Conservation (phyloP, 164 flowering plant genomes). For the Magnolia sinica region DNA sequence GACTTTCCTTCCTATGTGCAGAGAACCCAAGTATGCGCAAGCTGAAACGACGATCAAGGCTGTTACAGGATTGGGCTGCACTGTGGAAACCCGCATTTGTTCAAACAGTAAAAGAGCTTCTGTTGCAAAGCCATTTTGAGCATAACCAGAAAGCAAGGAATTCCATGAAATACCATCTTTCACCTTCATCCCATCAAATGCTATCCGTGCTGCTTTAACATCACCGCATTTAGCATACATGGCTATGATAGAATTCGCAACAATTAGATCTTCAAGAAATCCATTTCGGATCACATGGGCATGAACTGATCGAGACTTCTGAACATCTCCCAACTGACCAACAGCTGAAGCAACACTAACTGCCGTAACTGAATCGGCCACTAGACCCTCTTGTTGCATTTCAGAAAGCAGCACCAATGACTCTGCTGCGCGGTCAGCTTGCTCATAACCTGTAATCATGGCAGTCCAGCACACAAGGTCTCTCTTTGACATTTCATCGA, state of each 20-base stretch:
- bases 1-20: slow-evolving; percentile 32
- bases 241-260: slow-evolving; percentile 35
- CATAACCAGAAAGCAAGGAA: slow-evolving; percentile 40
- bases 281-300: slow-evolving; percentile 27
- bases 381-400: slow-evolving; percentile 36
- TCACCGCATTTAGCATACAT: slow-evolving; percentile 38
- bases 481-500: slow-evolving; percentile 37
- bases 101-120: slow-evolving; percentile 41
- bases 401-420: slow-evolving; percentile 27
- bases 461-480: slow-evolving; percentile 46
- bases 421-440: slow-evolving; percentile 26
- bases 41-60: slow-evolving; percentile 35
- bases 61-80: slow-evolving; percentile 34
- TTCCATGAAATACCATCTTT: slow-evolving; percentile 49
- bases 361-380: slow-evolving; percentile 30
- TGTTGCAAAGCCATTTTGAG: slow-evolving; percentile 39
- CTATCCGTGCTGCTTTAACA: slow-evolving; percentile 25
- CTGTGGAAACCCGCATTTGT: slow-evolving; percentile 29
- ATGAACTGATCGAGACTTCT: slow-evolving; percentile 32
- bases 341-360: slow-evolving; percentile 43
- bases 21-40: slow-evolving; percentile 43
- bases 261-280: slow-evolving; percentile 28
- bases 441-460: slow-evolving; percentile 46
- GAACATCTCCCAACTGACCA: slow-evolving; percentile 35
- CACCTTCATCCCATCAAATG: slow-evolving; percentile 29